phyloP scores from a whole-genome alignment of 2,329 filamentous ascomycete genomes.

The Talaromyces rugulosus region DNA sequence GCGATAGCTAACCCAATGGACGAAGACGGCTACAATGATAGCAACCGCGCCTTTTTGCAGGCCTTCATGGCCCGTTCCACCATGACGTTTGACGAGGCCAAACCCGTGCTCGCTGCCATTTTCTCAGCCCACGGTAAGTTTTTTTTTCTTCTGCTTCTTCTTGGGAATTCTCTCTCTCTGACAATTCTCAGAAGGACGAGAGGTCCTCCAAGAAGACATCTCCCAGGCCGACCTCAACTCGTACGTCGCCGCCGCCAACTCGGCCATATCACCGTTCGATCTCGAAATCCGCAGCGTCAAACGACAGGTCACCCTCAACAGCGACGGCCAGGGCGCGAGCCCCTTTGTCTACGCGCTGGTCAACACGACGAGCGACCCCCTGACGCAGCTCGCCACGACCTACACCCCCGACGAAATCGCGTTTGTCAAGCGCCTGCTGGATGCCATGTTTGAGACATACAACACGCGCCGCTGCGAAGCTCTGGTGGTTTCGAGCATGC shows the following conservation, averaged over 20 bases:
- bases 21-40: slow-evolving; percentile 51
- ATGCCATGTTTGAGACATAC: slow-evolving; percentile 86
- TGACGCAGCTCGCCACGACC: slow-evolving; percentile 82
- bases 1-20: slow-evolving; percentile 16
- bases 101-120: slow-evolving; percentile 72
- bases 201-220: slow-evolving; percentile 58
- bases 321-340: slow-evolving; percentile 33
- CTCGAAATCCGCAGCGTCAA: slow-evolving; percentile 71
- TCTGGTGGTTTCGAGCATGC: slow-evolving; percentile 74
- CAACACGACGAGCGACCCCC: slow-evolving; percentile 78
- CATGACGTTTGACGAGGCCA: slow-evolving; percentile 70
- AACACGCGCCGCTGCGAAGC: slow-evolving; percentile 78
- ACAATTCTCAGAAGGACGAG: slow-evolving; percentile 38
- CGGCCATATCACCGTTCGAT: slow-evolving; percentile 73
- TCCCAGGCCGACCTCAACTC: slow-evolving; percentile 63
- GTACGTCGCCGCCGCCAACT: slow-evolving; percentile 67
- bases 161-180: background rate
- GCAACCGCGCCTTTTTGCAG: slow-evolving; percentile 85
- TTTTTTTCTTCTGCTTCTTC: background rate
- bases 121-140: slow-evolving; percentile 54
- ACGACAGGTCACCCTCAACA: slow-evolving; percentile 12
- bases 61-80: slow-evolving; percentile 75
- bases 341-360: slow-evolving; percentile 76
- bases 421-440: slow-evolving; percentile 81
- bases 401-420: slow-evolving; percentile 79